Base-by-base conservation (phyloP, 2,329 filamentous ascomycete species). In the Hymenoscyphus salicellus region DNA sequence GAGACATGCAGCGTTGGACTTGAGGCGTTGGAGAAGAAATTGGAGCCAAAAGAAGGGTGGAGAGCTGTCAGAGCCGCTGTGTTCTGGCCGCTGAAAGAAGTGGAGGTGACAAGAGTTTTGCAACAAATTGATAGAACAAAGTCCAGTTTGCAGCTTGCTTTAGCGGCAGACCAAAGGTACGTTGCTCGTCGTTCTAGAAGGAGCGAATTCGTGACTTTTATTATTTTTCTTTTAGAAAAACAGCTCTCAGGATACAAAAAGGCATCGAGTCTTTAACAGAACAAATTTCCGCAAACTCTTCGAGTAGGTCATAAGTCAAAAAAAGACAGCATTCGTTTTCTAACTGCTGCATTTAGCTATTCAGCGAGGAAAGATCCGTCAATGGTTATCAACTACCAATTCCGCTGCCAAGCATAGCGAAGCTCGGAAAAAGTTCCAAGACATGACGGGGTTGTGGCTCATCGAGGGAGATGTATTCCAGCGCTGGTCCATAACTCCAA, bases 381-480 rank as follows among this genome's bases (percentile, higher is more conserved):
- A 52, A 55, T 63, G 56, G 61, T 56, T 63, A 5, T 28, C 32
- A 10, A 26, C 32, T 17, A n/a, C 61, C 1, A 56, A 60, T 20
- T 36, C 38, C 6, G 2, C 41, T 26, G 56, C 57, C 4, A 41
- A 16, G 11, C 62, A 63, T 33, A 17, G 3, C 16, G 36, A 16
- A 16, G 62, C 62, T 49, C 41, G 58, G 1, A 63, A 20, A 46
- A 60, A 43, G 23, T 52, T 46, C 32, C 43, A 61, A 55, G n/a
- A 52, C 5, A 33, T 33, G 8, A 77, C 78, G 1, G 7, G 68
- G 1, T 58, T 69, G 7, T 79, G 78, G 77, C 64, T 80, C 8
- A 67, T 79, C 5, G 17, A 74, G 17, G 66, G 69, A n/a, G 33
- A 66, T 5, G 20, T 62, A 3, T 79, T 76, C 62, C 16, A 14